Evolutionary conservation across 352 stramenopile species (phyloP), one percentile per base, ranked within the genome.

Genomic region (Phytophthora sansomeana): DNA sequence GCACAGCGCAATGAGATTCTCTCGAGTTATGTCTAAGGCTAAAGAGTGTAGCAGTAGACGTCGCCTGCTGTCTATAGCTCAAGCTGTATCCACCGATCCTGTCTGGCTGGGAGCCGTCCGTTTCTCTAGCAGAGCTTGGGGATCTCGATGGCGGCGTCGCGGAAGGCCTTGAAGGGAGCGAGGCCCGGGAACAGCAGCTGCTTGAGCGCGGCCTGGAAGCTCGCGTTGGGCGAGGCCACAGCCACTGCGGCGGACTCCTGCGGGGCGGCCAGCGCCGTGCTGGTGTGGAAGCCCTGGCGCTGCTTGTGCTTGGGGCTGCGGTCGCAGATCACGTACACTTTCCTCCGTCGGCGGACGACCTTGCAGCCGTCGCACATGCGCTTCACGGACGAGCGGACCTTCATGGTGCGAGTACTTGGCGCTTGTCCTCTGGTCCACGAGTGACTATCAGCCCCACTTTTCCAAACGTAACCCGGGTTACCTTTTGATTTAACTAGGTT

Each of bases 241-340:
- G 50, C 61, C 8, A 64, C 66, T 24, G 38, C 52, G 24, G 71
- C 39, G 39, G 14, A 56, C 48, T 67, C 56, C 49, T 78, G 63
- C 35, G 69, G 56, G 44, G 72, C 58, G 32, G 67, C 67, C 43
- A 75, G 69, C 35, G 84, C 75, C 21, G 21, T 24, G 58, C 77
- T 81, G 21, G 91, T 96, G 77, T 96, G 85, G 76, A 96, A 92
- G n/a, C 92, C 92, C 74, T 98, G 91, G 58, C 92, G 88, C 78
- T 98, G 92, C 85, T 98, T 98, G 84, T 98, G 92, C 83, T 95
- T 95, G 53, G 88, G 89, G 67, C 87, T 96, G 68, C 87, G 88
- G 67, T 96, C 88, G 72, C 92, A 98, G 72, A 96, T 95, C 47
- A 98, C 91, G 54, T 96, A 96, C 46, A 97, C 81, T 76, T 93